Percentiles rank a stretch among this genome's conserved stretches.
Evolutionary conservation across 148 eudicot genomes (phyloP).

Genomic region (Cornus florida): DNA sequence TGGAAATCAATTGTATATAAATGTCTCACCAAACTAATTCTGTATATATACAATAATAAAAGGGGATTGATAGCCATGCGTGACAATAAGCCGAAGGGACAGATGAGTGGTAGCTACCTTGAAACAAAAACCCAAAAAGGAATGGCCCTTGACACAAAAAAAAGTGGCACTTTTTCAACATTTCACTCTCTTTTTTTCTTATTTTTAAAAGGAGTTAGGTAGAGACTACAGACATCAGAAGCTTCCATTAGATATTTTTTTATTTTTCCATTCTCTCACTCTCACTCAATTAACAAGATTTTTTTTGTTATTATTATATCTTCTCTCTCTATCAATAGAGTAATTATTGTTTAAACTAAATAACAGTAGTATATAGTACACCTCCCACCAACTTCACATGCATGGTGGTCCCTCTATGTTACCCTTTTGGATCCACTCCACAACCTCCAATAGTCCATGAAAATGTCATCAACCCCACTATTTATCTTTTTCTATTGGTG

Average conservation of each 20-base stretch:
- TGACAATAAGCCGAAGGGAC: background rate
- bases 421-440: slow-evolving; percentile 9
- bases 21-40: background rate
- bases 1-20: background rate
- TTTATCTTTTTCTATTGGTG: too few relatives aligned
- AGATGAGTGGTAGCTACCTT: background rate
- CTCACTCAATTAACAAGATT: background rate
- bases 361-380: background rate
- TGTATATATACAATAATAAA: too few relatives aligned
- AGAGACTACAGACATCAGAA: slow-evolving; percentile 49
- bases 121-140: background rate
- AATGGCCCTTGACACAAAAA: slow-evolving; percentile 18
- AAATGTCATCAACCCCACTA: background rate
- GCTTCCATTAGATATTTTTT: slow-evolving; percentile 36
- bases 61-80: background rate
- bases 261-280: background rate
- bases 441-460: background rate
- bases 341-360: slow-evolving; percentile 11
- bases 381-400: slow-evolving; percentile 19
- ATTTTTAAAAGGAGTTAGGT: slow-evolving; percentile 50
- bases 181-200: slow-evolving; percentile 15
- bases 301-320: background rate
- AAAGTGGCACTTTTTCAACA: slow-evolving; percentile 34
- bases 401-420: background rate
- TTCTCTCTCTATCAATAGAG: background rate